Evolutionary conservation across 2,329 filamentous ascomycete species (phyloP).

Genomic region (Thielaviopsis ethacetica): DNA sequence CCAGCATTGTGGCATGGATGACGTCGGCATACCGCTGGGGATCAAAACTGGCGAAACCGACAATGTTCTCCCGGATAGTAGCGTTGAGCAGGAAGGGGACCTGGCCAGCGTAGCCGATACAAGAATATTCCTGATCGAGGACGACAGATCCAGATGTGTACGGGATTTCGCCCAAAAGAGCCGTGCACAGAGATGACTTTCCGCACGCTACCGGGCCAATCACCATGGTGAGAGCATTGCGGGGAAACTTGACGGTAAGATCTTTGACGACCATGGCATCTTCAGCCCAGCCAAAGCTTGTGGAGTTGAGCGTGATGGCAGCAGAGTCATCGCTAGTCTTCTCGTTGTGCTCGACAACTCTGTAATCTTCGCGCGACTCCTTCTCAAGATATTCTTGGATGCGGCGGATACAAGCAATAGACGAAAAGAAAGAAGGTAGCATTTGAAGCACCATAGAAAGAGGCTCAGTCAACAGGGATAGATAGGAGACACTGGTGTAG

Average conservation of each 20-base stretch:
- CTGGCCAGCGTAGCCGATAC: slow-evolving; percentile 20
- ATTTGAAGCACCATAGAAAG: slow-evolving; percentile 14
- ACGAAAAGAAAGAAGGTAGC: slow-evolving; percentile 12
- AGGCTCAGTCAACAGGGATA: slow-evolving; percentile 14
- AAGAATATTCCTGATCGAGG: neutral
- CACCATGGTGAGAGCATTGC: slow-evolving; percentile 21
- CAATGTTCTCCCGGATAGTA: slow-evolving; percentile 23
- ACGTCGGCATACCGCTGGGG: slow-evolving; percentile 20
- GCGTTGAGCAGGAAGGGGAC: slow-evolving; percentile 20
- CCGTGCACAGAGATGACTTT: slow-evolving; percentile 23
- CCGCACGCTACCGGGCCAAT: slow-evolving; percentile 23
- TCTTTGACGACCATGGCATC: slow-evolving; percentile 16
- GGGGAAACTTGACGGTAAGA: slow-evolving; percentile 20
- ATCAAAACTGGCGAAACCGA: slow-evolving; percentile 20
- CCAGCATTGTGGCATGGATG: slow-evolving; percentile 20
- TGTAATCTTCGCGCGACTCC: slow-evolving; percentile 9
- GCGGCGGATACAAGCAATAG: slow-evolving; percentile 10
- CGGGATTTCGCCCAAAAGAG: slow-evolving; percentile 20
- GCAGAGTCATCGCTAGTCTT: neutral
- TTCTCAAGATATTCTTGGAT: slow-evolving; percentile 12
- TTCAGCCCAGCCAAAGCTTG: slow-evolving; percentile 16
- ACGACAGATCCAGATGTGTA: slow-evolving; percentile 13
- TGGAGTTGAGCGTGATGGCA: slow-evolving; percentile 2
- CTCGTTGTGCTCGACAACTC: neutral
- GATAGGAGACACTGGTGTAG: slow-evolving; percentile 20